These are phyloP conservation scores for Taphrina wiesneri DNA, from an alignment of 1,139 yeast genomes.

Conservation along the genomic window DNA sequence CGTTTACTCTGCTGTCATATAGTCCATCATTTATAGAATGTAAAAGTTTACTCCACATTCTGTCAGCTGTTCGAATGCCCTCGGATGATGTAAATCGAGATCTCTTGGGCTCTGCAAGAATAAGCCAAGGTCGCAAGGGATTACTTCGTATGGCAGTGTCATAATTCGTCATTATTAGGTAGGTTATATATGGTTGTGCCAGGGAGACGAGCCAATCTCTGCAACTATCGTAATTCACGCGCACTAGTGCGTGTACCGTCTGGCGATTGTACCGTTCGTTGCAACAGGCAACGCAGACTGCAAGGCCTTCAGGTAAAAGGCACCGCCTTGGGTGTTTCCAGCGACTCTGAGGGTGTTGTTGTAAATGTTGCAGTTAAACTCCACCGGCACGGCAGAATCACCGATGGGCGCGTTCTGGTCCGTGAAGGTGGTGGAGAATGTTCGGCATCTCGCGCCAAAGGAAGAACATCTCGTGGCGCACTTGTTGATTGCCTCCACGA, in stretches of 20 bases:
- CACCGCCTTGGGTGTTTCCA: constrained; percentile 27
- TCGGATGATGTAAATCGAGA: no score
- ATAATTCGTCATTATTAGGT: background rate
- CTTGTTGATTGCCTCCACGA: constrained; percentile 24
- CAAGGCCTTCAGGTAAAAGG: constrained; percentile 23
- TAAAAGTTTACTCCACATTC: background rate
- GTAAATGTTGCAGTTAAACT: constrained; percentile 31
- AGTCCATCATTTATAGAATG: background rate
- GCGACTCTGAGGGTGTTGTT: constrained; percentile 18
- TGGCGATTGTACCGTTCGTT: constrained; percentile 1
- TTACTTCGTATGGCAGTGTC: background rate
- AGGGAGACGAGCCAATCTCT: no score
- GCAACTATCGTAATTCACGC: no score
- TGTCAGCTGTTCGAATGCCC: no score
- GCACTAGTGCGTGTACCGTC: background rate
- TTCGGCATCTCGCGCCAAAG: constrained; percentile 12
- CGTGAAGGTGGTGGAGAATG: constrained; percentile 32
- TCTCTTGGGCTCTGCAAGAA: no score
- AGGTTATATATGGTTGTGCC: background rate
- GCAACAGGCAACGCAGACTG: background rate
- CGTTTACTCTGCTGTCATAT: background rate
- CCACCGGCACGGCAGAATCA: constrained; percentile 29
- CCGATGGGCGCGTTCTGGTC: constrained; percentile 24
- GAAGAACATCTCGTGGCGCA: constrained; percentile 25
- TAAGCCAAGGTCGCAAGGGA: no score